Conservation (phyloP, 225 moss, liverwort and hornwort genomes). For the Asterella californica region DNA sequence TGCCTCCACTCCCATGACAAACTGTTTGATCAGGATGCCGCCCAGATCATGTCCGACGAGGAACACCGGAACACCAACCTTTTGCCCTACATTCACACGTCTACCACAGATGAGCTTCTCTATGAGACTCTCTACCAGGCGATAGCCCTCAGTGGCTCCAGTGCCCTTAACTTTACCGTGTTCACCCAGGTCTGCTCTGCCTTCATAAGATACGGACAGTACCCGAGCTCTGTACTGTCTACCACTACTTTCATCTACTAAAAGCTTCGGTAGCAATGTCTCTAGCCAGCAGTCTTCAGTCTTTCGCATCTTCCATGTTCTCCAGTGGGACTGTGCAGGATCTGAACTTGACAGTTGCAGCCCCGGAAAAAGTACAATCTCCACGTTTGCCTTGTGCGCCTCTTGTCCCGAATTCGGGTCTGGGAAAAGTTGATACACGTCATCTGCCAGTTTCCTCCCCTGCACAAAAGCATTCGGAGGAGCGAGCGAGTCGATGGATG, state of each 20-base stretch:
- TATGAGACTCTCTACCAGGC: neutral
- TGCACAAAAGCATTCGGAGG: neutral
- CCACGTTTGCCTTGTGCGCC: neutral
- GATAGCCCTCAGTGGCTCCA: neutral
- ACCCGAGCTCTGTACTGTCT: neutral
- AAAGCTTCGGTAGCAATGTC: neutral
- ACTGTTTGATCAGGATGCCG: neutral
- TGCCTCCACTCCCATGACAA: neutral
- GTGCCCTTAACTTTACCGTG: neutral
- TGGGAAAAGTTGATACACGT: neutral
- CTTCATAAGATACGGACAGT: neutral
- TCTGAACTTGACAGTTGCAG: neutral
- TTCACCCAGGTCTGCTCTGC: neutral
- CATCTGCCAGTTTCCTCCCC: neutral
- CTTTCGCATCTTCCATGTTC: neutral
- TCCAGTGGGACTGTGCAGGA: neutral
- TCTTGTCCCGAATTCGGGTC: neutral
- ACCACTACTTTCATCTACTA: neutral
- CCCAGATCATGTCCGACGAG: neutral
- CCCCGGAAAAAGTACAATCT: neutral
- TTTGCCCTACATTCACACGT: neutral
- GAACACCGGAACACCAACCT: neutral
- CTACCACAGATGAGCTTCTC: neutral
- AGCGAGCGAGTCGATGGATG: too few species aligned
- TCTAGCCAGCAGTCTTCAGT: neutral